Evolutionary conservation across 2,329 filamentous ascomycete species (phyloP), one percentile per base, ranked within the genome.

Genomic region (Cercospora sp.): DNA sequence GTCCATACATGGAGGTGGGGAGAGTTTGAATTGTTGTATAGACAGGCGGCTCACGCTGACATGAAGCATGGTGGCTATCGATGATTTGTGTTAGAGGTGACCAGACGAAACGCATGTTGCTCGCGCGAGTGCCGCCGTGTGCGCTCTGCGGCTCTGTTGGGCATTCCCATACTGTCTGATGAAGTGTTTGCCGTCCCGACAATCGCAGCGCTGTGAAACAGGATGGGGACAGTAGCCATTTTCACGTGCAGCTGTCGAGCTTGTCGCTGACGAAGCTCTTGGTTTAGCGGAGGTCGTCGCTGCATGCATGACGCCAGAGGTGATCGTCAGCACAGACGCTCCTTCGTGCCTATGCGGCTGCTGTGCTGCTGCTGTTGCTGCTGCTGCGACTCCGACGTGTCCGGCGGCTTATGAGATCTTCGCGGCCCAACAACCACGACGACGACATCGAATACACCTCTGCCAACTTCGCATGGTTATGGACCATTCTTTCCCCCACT

Each of bases 281-380:
- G 20, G 18, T 42, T 31, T 33, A 18, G 10, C 33, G 30, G 30
- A 33, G n/a, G 57, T 33, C 16, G 55, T 33, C 55, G 55, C 55
- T 31, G 55, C 58, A 42, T 60, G 58, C 58, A 42, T 60, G 58
- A 60, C 58, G 31, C 36, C 30, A 60, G 30, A 60, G 31, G 48
- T 55, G 48, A 55, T 53, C 48, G 48, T 51, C 48, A 51, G 48
- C 48, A 48, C 42, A 48, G 26, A 33, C 12, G 57, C 13, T 16
- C 57, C 33, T 60, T 31, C 58, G 28, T 59, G 57, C 57, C 30
- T 36, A 36, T 60, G 33, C 57, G 57, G 57, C 57, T 30, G 23
- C 53, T 58, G 53, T 31, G 53, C 57, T 60, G 28, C n/a, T 60
- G 28, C 16, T 59, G 23, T 30, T 28, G 18, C 30, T 40, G 18